Evolutionary conservation across 108 stramenopile genomes (phyloP), one percentile per base, ranked within the genome.

Genomic region (Nannochloropsis salina): DNA sequence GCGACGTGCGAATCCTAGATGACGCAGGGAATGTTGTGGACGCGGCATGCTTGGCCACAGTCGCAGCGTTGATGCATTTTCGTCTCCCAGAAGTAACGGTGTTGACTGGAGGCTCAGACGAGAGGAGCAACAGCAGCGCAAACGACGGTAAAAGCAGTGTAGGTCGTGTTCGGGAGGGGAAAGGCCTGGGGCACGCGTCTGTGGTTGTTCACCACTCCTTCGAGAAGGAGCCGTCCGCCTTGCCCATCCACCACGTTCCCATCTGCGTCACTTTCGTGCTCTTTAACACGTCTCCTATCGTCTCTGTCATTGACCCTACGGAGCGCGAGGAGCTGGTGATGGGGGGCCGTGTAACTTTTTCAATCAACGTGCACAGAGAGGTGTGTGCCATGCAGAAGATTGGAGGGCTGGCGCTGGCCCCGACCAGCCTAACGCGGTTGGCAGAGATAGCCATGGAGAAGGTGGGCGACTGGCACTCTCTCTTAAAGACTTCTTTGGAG

Each of bases 161-260:
- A 10, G 9, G 83, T 42, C 11, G 42, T 42, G 8, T 9, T 5
- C 85, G 84, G 85, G 84, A 84, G 82, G 80, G 86, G 40, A 9
- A 41, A 74, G 61, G 61, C 61, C 15, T 90, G 9, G 44, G 43
- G 42, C 85, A 85, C 11, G 85, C 85, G 42, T 41, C 44, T 41
- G 90, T 80, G 80, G 84, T 45, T 81, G 90, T 88, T 90, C 90
- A 85, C 83, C 92, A 94, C 80, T 92, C 94, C 20, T 94, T 94
- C 80, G 93, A 95, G 51, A 93, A 94, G 82, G 96, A 97, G 87
- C 93, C 96, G 12, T 92, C 94, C 40, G 96, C 96, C 21, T 91
- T 97, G 51, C 95, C 96, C 12, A 86, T 97, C 86, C 96, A 97
- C 89, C 96, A 97, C 88, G 94, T 95, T 41, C 96, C 96, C 31